phyloP scores from a whole-genome alignment of 306 rosid species.

The Myrica gale region DNA sequence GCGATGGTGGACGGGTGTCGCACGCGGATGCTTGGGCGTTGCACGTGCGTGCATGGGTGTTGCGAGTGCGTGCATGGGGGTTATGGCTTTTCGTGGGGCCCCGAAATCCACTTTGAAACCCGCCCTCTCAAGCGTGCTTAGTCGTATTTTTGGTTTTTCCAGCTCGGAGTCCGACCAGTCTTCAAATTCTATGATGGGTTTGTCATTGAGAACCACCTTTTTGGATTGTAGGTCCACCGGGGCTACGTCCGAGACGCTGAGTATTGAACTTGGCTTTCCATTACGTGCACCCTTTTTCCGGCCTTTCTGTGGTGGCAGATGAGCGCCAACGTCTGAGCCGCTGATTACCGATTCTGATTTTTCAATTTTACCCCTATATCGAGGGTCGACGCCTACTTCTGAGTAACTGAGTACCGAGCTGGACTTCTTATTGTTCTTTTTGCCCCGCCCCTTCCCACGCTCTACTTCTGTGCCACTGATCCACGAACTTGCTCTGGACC shows the following conservation, averaged over 20 bases:
- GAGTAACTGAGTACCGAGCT: constrained; percentile 28
- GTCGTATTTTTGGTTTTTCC: neutral
- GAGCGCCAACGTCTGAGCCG: neutral
- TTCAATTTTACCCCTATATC: constrained; percentile 9
- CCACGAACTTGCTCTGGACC: constrained; percentile 37
- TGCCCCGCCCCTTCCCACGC: constrained; percentile 2
- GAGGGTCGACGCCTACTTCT: constrained; percentile 16
- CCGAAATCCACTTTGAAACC: constrained; percentile 12
- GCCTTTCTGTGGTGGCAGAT: constrained; percentile 8
- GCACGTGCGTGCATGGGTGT: neutral
- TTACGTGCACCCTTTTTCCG: neutral
- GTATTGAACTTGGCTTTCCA: constrained; percentile 1
- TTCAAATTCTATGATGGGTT: neutral
- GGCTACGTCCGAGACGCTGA: constrained; percentile 23
- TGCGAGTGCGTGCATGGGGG: neutral
- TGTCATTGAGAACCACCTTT: constrained; percentile 11
- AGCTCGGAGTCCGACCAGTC: neutral
- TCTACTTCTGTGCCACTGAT: constrained; percentile 34
- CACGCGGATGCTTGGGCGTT: neutral
- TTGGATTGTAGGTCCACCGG: constrained; percentile 5
- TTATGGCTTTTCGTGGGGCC: neutral
- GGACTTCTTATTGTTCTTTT: constrained; percentile 26
- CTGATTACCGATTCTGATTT: constrained; percentile 16
- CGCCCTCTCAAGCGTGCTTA: neutral
- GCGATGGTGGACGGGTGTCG: neutral